Conservation (phyloP, 2,329 filamentous ascomycete species). For the Cladosporium colombiae region DNA sequence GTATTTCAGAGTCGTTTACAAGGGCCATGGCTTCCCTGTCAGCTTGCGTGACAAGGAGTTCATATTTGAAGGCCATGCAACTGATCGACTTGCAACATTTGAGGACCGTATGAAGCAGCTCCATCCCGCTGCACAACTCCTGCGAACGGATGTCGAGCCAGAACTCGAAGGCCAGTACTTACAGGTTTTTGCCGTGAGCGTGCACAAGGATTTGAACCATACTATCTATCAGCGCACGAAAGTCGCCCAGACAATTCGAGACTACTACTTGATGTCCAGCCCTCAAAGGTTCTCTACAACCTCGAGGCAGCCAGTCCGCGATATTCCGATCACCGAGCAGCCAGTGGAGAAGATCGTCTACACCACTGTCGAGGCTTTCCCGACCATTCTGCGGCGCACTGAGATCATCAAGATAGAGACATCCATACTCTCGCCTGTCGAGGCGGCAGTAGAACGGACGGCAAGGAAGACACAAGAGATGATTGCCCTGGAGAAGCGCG, state of each 20-base stretch:
- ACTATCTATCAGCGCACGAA: conserved; percentile 86
- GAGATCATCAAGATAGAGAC: conserved; percentile 74
- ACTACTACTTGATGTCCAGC: conserved; percentile 77
- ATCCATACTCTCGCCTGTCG: conserved; percentile 68
- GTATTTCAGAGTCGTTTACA: conserved; percentile 90
- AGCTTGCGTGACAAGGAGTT: conserved; percentile 86
- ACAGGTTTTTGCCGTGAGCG: conserved; percentile 75
- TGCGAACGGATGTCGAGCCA: conserved; percentile 66
- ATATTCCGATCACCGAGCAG: conserved; percentile 68
- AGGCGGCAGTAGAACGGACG: conserved; percentile 89
- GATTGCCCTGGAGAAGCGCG: conserved; percentile 70
- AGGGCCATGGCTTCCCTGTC: conserved; percentile 81
- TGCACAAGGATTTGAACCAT: conserved; percentile 78
- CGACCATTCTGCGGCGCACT: conserved; percentile 83
- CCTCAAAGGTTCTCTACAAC: conserved; percentile 79
- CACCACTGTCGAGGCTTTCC: conserved; percentile 81
- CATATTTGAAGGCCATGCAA: conserved; percentile 80
- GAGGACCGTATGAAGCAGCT: conserved; percentile 90
- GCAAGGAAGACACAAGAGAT: conserved; percentile 89
- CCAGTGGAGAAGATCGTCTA: conserved; percentile 83
- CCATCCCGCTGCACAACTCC: conserved; percentile 80
- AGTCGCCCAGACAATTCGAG: conserved; percentile 78
- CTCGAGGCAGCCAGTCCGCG: conserved; percentile 64
- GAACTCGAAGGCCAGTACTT: conserved; percentile 90
- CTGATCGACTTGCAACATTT: conserved; percentile 77